Conservation (phyloP, 148 eudicot species). For the Amaranthus cruentus region DNA sequence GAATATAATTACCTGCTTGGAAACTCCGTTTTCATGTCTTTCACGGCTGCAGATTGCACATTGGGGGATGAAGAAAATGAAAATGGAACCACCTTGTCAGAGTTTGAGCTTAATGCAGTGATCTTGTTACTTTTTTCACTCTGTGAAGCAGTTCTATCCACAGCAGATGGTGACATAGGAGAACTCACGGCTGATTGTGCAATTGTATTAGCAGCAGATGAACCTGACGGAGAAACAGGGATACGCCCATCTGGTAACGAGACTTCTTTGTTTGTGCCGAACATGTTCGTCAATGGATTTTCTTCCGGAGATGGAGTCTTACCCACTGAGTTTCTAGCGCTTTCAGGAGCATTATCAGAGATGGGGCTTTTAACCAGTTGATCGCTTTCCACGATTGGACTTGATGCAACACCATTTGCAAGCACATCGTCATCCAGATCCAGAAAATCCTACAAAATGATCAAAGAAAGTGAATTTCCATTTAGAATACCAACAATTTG, state of each 20-base stretch:
- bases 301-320: constrained; percentile 22
- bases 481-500: neutral
- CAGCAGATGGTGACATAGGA: constrained; percentile 28
- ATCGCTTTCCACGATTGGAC: constrained; percentile 14
- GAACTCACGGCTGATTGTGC: constrained; percentile 20
- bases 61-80: constrained; percentile 17
- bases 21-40: constrained; percentile 26
- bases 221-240: constrained; percentile 14
- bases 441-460: constrained; percentile 40
- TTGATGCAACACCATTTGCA: constrained; percentile 34
- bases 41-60: constrained; percentile 25
- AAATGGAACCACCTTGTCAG: constrained; percentile 33
- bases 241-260: constrained; percentile 24
- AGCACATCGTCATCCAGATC: constrained; percentile 56
- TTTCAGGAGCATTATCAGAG: constrained; percentile 6
- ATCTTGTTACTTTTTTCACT: constrained; percentile 22
- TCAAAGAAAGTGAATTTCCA: neutral
- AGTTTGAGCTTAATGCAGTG: constrained; percentile 29
- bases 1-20: constrained; percentile 44
- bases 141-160: constrained; percentile 22
- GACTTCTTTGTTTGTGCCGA: constrained; percentile 20
- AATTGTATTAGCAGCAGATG: constrained; percentile 22
- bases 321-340: constrained; percentile 19
- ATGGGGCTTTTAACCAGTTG: constrained; percentile 27
- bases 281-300: constrained; percentile 20